These are phyloP conservation scores for Xylaria sp. DNA, from an alignment of 495 filamentous ascomycete genomes.

Conservation along the genomic window DNA sequence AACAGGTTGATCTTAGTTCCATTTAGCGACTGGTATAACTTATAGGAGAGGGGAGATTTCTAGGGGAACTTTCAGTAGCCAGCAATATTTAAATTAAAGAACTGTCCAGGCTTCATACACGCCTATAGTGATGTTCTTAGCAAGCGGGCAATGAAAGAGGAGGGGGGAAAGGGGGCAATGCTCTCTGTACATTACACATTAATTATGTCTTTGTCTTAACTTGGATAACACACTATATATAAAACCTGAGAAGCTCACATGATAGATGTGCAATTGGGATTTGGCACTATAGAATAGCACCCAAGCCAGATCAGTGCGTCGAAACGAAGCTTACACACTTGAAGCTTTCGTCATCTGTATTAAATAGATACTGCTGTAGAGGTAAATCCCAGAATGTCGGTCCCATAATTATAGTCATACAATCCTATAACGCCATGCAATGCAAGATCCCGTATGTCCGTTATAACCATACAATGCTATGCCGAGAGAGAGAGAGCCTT, in stretches of 20 bases:
- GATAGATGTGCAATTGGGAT: background rate
- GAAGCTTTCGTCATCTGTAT: background rate
- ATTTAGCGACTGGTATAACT: background rate
- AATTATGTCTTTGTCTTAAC: background rate
- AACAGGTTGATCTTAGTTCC: background rate
- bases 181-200: background rate
- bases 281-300: background rate
- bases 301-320: background rate
- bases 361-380: constrained; percentile 11
- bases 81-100: background rate
- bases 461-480: constrained; percentile 16
- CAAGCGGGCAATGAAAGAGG: background rate
- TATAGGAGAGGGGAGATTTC: background rate
- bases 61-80: background rate
- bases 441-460: constrained; percentile 18
- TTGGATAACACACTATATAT: background rate
- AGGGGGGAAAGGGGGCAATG: no score
- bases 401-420: constrained; percentile 22
- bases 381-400: background rate
- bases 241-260: background rate
- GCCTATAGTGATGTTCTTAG: background rate
- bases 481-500: background rate
- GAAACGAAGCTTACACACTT: background rate
- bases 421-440: constrained; percentile 28
- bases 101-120: background rate